Percentiles rank a stretch among this genome's conserved stretches.
These are phyloP conservation scores for Hydrangea macrophylla DNA, from an alignment of 148 eudicot species.

Conservation along the genomic window DNA sequence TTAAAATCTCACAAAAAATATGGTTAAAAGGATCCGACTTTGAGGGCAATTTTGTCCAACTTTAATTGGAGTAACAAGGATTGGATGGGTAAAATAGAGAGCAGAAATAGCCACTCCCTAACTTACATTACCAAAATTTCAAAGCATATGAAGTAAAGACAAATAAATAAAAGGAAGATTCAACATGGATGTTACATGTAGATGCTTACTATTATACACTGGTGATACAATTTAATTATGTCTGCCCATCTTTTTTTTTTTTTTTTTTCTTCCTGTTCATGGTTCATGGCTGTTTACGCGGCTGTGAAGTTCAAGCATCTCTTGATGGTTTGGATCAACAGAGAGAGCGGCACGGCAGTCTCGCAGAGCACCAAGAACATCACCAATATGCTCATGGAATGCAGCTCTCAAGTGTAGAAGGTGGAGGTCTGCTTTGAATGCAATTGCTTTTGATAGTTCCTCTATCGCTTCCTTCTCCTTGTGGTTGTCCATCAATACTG, in stretches of 20 bases:
- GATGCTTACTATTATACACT: slow-evolving; percentile 11
- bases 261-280: slow-evolving; percentile 19
- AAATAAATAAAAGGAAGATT: background rate
- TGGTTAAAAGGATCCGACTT: too few species aligned
- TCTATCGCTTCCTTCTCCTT: slow-evolving; percentile 87
- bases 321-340: slow-evolving; percentile 90
- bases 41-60: too few species aligned
- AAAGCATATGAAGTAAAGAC: background rate
- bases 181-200: slow-evolving; percentile 10
- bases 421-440: slow-evolving; percentile 94
- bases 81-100: too few species aligned
- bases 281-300: slow-evolving; percentile 83
- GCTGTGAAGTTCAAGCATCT: slow-evolving; percentile 83
- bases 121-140: slow-evolving; percentile 2
- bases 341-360: slow-evolving; percentile 96
- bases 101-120: too few species aligned
- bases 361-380: slow-evolving; percentile 65
- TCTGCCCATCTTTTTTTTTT: background rate
- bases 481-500: slow-evolving; percentile 96
- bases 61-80: too few species aligned
- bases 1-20: too few species aligned
- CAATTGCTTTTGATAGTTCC: slow-evolving; percentile 78
- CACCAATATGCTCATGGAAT: slow-evolving; percentile 85
- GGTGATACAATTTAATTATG: slow-evolving; percentile 8
- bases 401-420: slow-evolving; percentile 91